phyloP scores from a whole-genome alignment of 2,329 filamentous ascomycete species.

The Beauveria brongniartii region DNA sequence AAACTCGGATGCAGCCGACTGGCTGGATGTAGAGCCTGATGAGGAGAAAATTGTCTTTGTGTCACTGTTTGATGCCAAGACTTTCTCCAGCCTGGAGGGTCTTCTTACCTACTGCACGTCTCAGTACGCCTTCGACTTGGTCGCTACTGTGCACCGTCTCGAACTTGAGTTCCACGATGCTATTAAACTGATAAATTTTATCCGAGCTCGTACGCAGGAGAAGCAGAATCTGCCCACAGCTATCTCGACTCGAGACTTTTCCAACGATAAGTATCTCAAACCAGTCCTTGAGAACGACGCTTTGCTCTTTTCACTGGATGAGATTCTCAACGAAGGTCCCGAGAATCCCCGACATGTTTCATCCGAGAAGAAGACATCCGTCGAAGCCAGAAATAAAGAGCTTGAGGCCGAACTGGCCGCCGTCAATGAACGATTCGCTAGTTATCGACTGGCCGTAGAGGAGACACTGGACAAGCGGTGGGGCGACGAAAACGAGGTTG shows the following conservation, averaged over 20 bases:
- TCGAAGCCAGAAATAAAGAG: constrained; percentile 42
- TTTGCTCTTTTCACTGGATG: constrained; percentile 78
- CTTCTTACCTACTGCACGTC: constrained; percentile 65
- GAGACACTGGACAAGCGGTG: constrained; percentile 59
- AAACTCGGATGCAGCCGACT: constrained; percentile 37
- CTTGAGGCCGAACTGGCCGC: constrained; percentile 55
- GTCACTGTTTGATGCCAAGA: constrained; percentile 59
- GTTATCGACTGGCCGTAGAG: constrained; percentile 57
- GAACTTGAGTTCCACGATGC: constrained; percentile 64
- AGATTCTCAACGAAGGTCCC: constrained; percentile 48
- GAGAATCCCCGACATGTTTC: constrained; percentile 21
- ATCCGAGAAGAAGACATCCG: constrained; percentile 11
- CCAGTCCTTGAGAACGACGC: constrained; percentile 86
- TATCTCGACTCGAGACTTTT: constrained; percentile 54
- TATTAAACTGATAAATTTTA: constrained; percentile 69
- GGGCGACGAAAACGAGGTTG: constrained; percentile 42
- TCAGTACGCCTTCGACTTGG: constrained; percentile 59
- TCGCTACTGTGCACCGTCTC: constrained; percentile 47
- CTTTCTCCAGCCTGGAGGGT: constrained; percentile 53
- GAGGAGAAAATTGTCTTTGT: constrained; percentile 54
- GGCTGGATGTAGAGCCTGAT: constrained; percentile 52
- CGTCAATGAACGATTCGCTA: constrained; percentile 53
- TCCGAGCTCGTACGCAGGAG: constrained; percentile 40
- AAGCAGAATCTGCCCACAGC: constrained; percentile 43
- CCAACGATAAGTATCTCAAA: constrained; percentile 73